Evolutionary conservation across 163 green algal species (phyloP), one percentile per base, ranked within the genome.

Genomic region (Chlorella variabilis): DNA sequence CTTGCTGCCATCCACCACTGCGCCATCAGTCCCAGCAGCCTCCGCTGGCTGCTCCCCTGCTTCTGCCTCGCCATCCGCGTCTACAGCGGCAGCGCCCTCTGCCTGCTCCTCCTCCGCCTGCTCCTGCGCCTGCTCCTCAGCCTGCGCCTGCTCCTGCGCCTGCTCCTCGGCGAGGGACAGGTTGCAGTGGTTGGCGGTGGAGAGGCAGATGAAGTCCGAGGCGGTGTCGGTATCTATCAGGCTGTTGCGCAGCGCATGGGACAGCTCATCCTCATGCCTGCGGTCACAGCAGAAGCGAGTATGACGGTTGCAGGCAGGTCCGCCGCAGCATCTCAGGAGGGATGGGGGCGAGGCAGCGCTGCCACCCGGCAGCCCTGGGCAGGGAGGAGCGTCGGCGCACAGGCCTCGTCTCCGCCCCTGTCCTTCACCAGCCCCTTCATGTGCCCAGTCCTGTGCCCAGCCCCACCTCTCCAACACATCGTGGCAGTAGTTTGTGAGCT

Each of bases 251-350:
- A 91, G 87, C 21, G 61, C 73, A 15, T 27, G 23, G 0, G 87
- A 54, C 36, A 92, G 56, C 4, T 83, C 74, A 4, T 92, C 88
- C 61, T 92, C 88, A 23, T 81, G 78, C 71, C 71, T 78, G 51
- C 68, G 38, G 45, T n/a, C 54, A 63, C 18, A 63, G 18, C 54
- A n/a, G 23, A 33, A 15, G 6, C 23, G 11, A 54, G 45, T 11
- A 54, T 63, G 54, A 29, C 18, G 54, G 54, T n/a, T 29, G 18
- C 18, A 63, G 45, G 11, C 15, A 15, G 15, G 15, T 54, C 45
- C 15, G 45, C 45, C 15, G 45, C 45, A 54, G 15, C 11, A 54
- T 15, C 11, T 54, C 45, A 11, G 45, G 11, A 23, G 45, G 45
- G 45, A 11, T 54, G 45, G 45, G 11, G 45, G 15, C 11, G 45